Percentiles rank a stretch among this genome's conserved stretches.
These are phyloP conservation scores for Trichosporon sp. DNA, from an alignment of 1,284 basidiomycete species.

Conservation along the genomic window DNA sequence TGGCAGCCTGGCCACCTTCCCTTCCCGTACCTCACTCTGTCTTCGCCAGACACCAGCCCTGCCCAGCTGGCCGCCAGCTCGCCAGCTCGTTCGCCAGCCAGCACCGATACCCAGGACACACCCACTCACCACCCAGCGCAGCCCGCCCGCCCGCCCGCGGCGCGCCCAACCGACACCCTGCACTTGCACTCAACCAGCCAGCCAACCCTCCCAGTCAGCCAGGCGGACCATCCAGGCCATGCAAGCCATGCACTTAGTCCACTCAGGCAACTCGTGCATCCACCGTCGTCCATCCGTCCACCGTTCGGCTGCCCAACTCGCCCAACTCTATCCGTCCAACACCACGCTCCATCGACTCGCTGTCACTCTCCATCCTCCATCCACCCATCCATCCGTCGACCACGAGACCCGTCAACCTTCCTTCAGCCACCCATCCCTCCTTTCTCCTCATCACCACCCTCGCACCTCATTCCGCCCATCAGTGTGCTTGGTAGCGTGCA, in stretches of 20 bases:
- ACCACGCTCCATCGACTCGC: constrained; percentile 14
- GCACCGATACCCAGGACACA: constrained; percentile 1
- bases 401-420: neutral
- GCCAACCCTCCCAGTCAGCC: neutral
- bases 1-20: neutral
- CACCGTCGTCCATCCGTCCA: neutral
- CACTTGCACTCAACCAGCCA: neutral
- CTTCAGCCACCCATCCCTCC: neutral
- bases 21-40: neutral
- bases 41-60: neutral
- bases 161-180: neutral
- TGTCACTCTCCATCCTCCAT: constrained; percentile 14
- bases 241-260: neutral
- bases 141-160: neutral
- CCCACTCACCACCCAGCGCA: constrained; percentile 3
- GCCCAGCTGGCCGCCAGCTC: neutral
- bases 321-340: neutral
- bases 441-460: neutral
- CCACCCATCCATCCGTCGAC: constrained; percentile 2
- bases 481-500: neutral
- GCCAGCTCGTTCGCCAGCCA: constrained; percentile 3
- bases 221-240: constrained; percentile 3
- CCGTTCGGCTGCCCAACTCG: neutral
- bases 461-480: neutral
- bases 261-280: constrained; percentile 7